These are phyloP conservation scores for Metschnikowia anglica DNA, from an alignment of 805 yeast genomes.

Conservation along the genomic window DNA sequence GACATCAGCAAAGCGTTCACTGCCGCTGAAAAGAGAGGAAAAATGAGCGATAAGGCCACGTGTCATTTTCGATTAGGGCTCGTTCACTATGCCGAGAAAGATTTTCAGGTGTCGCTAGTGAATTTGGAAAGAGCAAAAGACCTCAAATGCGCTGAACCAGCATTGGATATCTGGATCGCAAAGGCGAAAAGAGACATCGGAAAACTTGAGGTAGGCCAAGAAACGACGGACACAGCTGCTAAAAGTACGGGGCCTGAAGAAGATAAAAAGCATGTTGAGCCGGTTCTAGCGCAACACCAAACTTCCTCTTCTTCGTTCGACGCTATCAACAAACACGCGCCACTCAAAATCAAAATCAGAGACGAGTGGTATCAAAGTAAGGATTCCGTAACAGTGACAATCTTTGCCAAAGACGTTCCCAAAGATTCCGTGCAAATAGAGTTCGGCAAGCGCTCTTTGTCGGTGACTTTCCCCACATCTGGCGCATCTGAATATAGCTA, in stretches of 20 bases:
- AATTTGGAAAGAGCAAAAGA: slow-evolving; percentile 44
- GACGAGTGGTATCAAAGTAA: slow-evolving; percentile 62
- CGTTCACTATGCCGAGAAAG: slow-evolving; percentile 43
- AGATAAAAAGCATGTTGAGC: slow-evolving; percentile 4
- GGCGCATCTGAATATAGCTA: slow-evolving; percentile 58
- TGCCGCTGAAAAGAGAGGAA: slow-evolving; percentile 47
- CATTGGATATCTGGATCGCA: slow-evolving; percentile 48
- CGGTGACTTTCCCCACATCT: slow-evolving; percentile 48
- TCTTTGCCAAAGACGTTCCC: slow-evolving; percentile 69
- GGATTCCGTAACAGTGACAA: slow-evolving; percentile 56
- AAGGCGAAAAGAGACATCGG: slow-evolving; percentile 36
- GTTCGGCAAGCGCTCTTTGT: slow-evolving; percentile 36
- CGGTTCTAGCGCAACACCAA: not conserved
- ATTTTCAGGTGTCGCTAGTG: slow-evolving; percentile 39
- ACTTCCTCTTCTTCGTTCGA: slow-evolving; percentile 27
- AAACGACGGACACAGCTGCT: not conserved
- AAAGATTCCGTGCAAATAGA: slow-evolving; percentile 45
- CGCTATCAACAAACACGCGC: slow-evolving; percentile 40
- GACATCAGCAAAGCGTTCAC: slow-evolving; percentile 46
- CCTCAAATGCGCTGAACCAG: slow-evolving; percentile 44
- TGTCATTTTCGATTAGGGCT: slow-evolving; percentile 52
- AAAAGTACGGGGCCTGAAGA: not conserved
- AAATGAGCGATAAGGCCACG: slow-evolving; percentile 45
- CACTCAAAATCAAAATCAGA: slow-evolving; percentile 36
- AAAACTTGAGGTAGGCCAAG: slow-evolving; percentile 15